A percentile compares a stretch with the other conserved stretches of the same genome.
Conservation (phyloP, 2,329 filamentous ascomycete species). For the Exophiala alcalophila region DNA sequence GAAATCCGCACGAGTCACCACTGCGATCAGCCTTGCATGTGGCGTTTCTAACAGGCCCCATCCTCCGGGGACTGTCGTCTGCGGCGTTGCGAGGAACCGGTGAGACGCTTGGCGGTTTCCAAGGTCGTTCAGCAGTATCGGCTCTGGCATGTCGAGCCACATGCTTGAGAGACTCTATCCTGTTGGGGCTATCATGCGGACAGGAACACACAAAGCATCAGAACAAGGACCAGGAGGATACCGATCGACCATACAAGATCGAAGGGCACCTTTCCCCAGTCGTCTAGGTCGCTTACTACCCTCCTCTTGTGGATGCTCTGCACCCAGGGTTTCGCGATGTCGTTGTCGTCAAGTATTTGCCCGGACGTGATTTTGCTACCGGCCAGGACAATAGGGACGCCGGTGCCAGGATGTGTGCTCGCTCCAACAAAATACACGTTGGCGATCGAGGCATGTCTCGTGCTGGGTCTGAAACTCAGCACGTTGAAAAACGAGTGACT, state of each 20-base stretch:
- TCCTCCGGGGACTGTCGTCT: too few relatives aligned
- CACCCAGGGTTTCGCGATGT: slow-evolving; percentile 42
- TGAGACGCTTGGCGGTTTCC: too few relatives aligned
- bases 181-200: too few relatives aligned
- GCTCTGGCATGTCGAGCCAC: too few relatives aligned
- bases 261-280: slow-evolving; percentile 18
- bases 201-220: slow-evolving; percentile 13
- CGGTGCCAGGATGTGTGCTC: slow-evolving; percentile 71
- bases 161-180: too few relatives aligned
- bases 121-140: too few relatives aligned
- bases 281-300: slow-evolving; percentile 25
- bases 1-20: too few relatives aligned
- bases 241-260: slow-evolving; percentile 14
- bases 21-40: too few relatives aligned
- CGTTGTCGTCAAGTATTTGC: slow-evolving; percentile 47
- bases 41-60: too few relatives aligned
- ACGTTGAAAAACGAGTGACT: slow-evolving; percentile 65
- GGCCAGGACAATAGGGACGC: slow-evolving; percentile 69
- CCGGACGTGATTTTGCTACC: slow-evolving; percentile 62
- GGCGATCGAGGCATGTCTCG: slow-evolving; percentile 32
- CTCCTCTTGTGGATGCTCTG: slow-evolving; percentile 20
- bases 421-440: slow-evolving; percentile 70
- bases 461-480: slow-evolving; percentile 35
- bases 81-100: too few relatives aligned
- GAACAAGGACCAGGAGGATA: slow-evolving; percentile 8